These are phyloP conservation scores for Drechslerella stenobrocha DNA, from an alignment of 2,329 filamentous ascomycete species.

Conservation along the genomic window DNA sequence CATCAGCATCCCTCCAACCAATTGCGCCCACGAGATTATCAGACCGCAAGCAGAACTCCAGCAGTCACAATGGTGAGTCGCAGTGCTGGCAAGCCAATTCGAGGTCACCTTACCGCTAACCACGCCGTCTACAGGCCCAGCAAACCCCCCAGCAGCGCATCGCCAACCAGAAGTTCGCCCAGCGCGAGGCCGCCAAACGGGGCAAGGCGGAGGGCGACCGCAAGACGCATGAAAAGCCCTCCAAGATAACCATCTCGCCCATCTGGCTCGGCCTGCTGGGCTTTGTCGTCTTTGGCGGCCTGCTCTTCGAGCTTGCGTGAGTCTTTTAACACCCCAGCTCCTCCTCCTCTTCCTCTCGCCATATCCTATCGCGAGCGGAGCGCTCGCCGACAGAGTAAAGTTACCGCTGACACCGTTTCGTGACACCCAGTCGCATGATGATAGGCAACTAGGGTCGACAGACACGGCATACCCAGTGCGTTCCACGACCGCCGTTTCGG, in stretches of 20 bases:
- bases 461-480: too few species aligned
- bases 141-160: slow-evolving; percentile 81
- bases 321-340: slow-evolving; percentile 53
- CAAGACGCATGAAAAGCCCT: slow-evolving; percentile 64
- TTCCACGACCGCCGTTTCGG: too few species aligned
- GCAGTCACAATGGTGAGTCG: slow-evolving; percentile 25
- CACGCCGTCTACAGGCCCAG: slow-evolving; percentile 64
- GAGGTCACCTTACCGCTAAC: slow-evolving; percentile 13
- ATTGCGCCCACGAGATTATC: not conserved
- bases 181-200: slow-evolving; percentile 69
- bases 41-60: too few species aligned
- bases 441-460: not conserved
- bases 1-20: not conserved
- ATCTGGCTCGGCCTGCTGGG: slow-evolving; percentile 67
- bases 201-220: slow-evolving; percentile 71
- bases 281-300: slow-evolving; percentile 66
- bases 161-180: slow-evolving; percentile 75
- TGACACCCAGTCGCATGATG: not conserved
- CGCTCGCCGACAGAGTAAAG: too few species aligned
- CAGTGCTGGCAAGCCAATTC: not conserved
- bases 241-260: slow-evolving; percentile 67
- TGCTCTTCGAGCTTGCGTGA: slow-evolving; percentile 56
- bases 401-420: too few species aligned
- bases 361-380: not conserved
- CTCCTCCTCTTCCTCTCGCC: not conserved